Base-by-base conservation (phyloP, 768 basidiomycete genomes). In the Tulasnella sp. region DNA sequence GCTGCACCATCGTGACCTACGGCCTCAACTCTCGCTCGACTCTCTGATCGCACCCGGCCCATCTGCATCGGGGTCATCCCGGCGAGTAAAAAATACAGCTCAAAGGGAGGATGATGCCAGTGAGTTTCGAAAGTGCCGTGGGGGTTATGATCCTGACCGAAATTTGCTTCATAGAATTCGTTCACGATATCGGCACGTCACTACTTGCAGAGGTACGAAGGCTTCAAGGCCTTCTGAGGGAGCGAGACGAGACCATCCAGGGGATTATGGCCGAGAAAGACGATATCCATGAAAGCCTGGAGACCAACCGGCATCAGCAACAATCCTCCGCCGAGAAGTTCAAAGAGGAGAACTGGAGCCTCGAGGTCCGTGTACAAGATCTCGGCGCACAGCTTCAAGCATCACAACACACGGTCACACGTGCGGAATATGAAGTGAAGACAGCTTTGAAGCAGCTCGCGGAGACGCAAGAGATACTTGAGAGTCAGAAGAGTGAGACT, bases 281-380 rank as follows among this genome's bases (percentile, higher is more conserved):
- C 61, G 85, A 87, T 66, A 76, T 92, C 60, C 74, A 89, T 11
- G 91, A 94, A 65, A 77, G 75, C 44, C 76, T 92, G 53, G 75
- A 82, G 42, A 77, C 77, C 19, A 84, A 85, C 15, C 77, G 92
- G n/a, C 76, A 80, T 64, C 76, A 82, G 48, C 85, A 92, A 66
- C 89, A 94, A 71, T 80, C 27, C 51, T 53, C 56, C 49, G 25
- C 66, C 85, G 94, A 96, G 70, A 91, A 92, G 63, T 93, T 83
- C 80, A 91, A 91, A 72, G 94, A 97, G 73, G 91, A 93, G 72
- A 97, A 96, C 70, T 97, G 94, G 94, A 93, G 97, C 68, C 82
- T 97, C 60, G 93, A 97, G 73, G 91, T 97, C 49, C 80, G 80
- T 9, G 74, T 92, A 25, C 93, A 97, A 69, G 92, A 96, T 60